These are phyloP conservation scores for Lepidium didymum DNA, from an alignment of 345 rosid genomes.

Conservation along the genomic window DNA sequence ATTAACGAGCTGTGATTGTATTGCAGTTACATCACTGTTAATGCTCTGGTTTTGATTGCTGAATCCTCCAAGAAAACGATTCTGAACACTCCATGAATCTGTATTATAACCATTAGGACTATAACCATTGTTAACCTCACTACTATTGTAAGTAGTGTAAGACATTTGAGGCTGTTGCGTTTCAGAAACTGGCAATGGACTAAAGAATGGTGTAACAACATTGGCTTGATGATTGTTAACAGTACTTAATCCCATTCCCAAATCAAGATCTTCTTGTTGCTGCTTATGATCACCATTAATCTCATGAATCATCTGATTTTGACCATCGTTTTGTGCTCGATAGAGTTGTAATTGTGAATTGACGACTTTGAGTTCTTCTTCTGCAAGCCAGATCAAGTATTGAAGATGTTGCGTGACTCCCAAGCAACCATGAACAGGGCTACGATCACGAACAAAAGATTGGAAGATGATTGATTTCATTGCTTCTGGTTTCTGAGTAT, in stretches of 20 bases:
- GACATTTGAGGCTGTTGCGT: constrained; percentile 39
- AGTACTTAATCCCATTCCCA: constrained; percentile 63
- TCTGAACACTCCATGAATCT: constrained; percentile 32
- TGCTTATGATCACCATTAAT: constrained; percentile 11
- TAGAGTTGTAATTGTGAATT: constrained; percentile 53
- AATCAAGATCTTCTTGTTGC: constrained; percentile 38
- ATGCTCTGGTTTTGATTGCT: constrained; percentile 25
- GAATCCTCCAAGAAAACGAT: constrained; percentile 33
- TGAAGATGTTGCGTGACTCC: constrained; percentile 47
- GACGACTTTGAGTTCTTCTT: constrained; percentile 62
- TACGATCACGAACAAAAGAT: constrained; percentile 56
- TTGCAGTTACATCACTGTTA: constrained; percentile 25
- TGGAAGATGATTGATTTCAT: constrained; percentile 78
- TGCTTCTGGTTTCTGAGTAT: constrained; percentile 47
- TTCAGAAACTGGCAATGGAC: constrained; percentile 5
- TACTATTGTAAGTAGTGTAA: constrained; percentile 37
- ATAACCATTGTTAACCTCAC: constrained; percentile 16
- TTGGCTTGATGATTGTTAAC: constrained; percentile 13
- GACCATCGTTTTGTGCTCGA: constrained; percentile 32
- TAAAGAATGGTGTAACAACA: constrained; percentile 4
- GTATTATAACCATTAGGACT: constrained; percentile 23
- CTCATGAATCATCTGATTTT: constrained; percentile 7
- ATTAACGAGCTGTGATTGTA: constrained; percentile 45
- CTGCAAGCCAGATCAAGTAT: constrained; percentile 37
- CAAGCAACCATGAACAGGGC: constrained; percentile 74